Conservation (phyloP, 768 basidiomycete genomes). For the Pleurotus sapidus region DNA sequence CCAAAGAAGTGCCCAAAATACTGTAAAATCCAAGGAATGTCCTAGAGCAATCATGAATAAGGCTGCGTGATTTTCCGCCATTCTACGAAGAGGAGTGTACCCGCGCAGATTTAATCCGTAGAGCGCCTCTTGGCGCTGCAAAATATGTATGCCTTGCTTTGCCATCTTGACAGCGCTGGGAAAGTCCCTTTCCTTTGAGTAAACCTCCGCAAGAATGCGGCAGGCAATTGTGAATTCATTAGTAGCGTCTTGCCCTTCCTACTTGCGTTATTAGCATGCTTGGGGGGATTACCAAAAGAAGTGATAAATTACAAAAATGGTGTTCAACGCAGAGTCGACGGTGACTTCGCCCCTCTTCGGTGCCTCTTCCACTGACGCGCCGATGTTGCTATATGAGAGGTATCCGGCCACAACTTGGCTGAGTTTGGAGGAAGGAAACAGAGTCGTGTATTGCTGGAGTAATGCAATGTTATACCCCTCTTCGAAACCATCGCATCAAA, state of each 20-base stretch:
- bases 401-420: conserved; percentile 63
- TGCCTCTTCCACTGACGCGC: conserved; percentile 14
- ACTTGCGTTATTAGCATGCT: conserved; percentile 8
- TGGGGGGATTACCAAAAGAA: background rate
- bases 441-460: conserved; percentile 54
- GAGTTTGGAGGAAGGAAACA: conserved; percentile 64
- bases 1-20: conserved; percentile 70
- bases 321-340: conserved; percentile 53
- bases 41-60: conserved; percentile 35
- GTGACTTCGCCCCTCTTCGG: no score
- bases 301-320: conserved; percentile 53
- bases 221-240: conserved; percentile 63
- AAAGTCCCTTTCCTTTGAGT: conserved; percentile 70
- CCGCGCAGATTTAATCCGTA: conserved; percentile 50
- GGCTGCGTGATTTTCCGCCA: background rate
- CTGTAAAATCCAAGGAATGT: conserved; percentile 67
- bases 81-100: conserved; percentile 23
- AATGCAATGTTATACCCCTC: conserved; percentile 59
- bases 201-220: conserved; percentile 63
- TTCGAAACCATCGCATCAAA: conserved; percentile 21
- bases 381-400: conserved; percentile 60
- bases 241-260: conserved; percentile 43
- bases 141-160: conserved; percentile 63
- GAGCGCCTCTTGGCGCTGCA: conserved; percentile 52
- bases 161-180: conserved; percentile 67